phyloP scores from a whole-genome alignment of 768 basidiomycete genomes.

The Boletus rubropictus region DNA sequence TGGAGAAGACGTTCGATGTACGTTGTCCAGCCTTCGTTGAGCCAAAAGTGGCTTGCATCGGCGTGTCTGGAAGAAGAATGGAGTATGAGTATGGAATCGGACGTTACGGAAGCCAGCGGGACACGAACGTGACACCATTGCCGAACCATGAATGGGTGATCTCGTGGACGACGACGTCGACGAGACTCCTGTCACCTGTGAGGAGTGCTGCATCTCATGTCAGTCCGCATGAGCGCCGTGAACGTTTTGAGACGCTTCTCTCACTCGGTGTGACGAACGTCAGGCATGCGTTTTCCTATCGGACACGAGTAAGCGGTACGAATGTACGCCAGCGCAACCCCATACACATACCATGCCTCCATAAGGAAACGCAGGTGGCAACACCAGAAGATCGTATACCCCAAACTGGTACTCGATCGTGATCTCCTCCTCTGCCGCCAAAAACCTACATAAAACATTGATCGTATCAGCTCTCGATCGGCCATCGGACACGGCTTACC shows the following conservation, averaged over 20 bases:
- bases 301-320: not conserved
- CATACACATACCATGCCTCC: conserved; percentile 65
- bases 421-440: conserved; percentile 64
- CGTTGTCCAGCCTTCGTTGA: conserved; percentile 92
- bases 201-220: conserved; percentile 50
- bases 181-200: conserved; percentile 78
- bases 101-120: not conserved
- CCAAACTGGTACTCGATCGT: conserved; percentile 76
- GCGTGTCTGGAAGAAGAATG: conserved; percentile 42
- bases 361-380: conserved; percentile 89
- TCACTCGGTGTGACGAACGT: conserved; percentile 83
- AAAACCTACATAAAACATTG: conserved; percentile 44
- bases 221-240: not conserved
- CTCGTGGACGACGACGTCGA: conserved; percentile 90
- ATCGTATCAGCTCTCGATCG: not conserved
- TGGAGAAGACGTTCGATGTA: conserved; percentile 84
- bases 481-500: conserved; percentile 34
- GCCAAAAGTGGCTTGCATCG: conserved; percentile 75
- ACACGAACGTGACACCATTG: conserved; percentile 70
- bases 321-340: not conserved
- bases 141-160: conserved; percentile 85
- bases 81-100: not conserved
- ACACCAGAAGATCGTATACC: conserved; percentile 81
- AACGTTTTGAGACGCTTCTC: conserved; percentile 10
- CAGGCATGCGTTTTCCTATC: conserved; percentile 80